Base-by-base conservation (phyloP, 257 asterid genomes). In the Apocynum venetum region DNA sequence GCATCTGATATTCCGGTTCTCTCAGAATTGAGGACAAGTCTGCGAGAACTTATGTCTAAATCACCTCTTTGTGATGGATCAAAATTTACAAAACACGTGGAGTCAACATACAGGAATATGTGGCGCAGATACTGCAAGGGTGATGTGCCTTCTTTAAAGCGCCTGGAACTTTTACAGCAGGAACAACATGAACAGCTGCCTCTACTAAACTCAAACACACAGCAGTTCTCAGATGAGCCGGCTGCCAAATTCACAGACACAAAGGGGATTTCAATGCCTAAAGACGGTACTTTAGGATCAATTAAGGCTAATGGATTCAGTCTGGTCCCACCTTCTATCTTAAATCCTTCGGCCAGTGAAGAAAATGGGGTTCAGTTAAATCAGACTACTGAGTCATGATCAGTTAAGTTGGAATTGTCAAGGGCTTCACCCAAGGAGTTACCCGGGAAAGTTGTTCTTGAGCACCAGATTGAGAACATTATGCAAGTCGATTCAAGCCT, bases 61-160 rank as follows among this genome's bases (percentile, higher is more conserved):
- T 96, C 99, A 41, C 97, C 97, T 51, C 96, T 93, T 55, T 92
- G 98, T 79, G 86, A 90, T 20, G 99, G 97, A 76, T 79, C 93
- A 40, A 89, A 87, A 76, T 96, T 93, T 70, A 80, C 83, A 44
- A 85, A 17, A 79, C 89, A 92, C 74, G 86, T 96, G 9, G 99
- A 96, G 84, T 86, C 88, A 3, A 78, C 87, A 55, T 96, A 87
- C 87, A 83, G 96, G 83, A 82, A 75, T 73, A 89, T 96, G 92
- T 96, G 99, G 99, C 82, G 68, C 56, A 85, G 97, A 46, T 96
- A 93, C 80, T 93, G 99, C 83, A 83, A 88, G 51, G 94, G 85
- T 15, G 97, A 96, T 17, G 88, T 93, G 72, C 99, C 99, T 73
- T 96, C 99, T 48, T 82, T 86, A 78, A 89, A 80, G 83, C 85